phyloP scores from a whole-genome alignment of 805 yeast species.

The Ascoidea asiatica region DNA sequence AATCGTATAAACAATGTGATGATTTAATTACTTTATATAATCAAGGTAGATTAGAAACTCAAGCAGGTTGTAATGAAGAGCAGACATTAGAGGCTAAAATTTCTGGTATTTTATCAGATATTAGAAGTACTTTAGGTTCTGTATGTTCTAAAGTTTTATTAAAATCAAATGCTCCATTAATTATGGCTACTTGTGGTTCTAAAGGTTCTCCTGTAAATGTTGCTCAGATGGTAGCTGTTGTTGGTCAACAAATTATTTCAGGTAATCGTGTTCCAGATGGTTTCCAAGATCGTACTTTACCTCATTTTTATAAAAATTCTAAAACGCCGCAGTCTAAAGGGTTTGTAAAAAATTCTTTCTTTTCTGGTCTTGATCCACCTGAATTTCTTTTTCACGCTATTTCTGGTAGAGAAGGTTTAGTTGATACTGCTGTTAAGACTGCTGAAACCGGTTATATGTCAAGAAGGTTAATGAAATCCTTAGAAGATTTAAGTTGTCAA shows the following conservation, averaged over 20 bases:
- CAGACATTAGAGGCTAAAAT: constrained; percentile 96
- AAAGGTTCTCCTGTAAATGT: constrained; percentile 97
- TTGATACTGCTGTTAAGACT: constrained; percentile 98
- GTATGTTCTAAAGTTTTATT: constrained; percentile 90
- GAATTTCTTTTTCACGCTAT: constrained; percentile 97
- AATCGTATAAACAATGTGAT: constrained; percentile 84
- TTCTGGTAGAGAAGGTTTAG: constrained; percentile 98
- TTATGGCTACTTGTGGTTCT: constrained; percentile 99
- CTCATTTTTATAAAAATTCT: constrained; percentile 91
- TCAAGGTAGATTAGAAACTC: constrained; percentile 86
- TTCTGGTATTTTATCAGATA: constrained; percentile 91
- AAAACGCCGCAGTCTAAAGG: constrained; percentile 98
- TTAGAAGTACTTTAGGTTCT: constrained; percentile 98
- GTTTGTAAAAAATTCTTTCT: constrained; percentile 92
- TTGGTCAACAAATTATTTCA: constrained; percentile 96
- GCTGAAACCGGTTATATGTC: constrained; percentile 99
- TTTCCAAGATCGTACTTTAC: constrained; percentile 96
- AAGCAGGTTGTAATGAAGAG: constrained; percentile 98
- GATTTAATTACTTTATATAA: constrained; percentile 69
- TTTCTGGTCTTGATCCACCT: constrained; percentile 87
- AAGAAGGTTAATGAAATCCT: constrained; percentile 91
- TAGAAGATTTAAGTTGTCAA: constrained; percentile 88
- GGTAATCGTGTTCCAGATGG: constrained; percentile 99
- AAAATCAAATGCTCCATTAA: constrained; percentile 84
- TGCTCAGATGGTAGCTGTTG: constrained; percentile 99